Conservation (phyloP, 208 protist genomes). For the Acanthamoeba triangularis region DNA sequence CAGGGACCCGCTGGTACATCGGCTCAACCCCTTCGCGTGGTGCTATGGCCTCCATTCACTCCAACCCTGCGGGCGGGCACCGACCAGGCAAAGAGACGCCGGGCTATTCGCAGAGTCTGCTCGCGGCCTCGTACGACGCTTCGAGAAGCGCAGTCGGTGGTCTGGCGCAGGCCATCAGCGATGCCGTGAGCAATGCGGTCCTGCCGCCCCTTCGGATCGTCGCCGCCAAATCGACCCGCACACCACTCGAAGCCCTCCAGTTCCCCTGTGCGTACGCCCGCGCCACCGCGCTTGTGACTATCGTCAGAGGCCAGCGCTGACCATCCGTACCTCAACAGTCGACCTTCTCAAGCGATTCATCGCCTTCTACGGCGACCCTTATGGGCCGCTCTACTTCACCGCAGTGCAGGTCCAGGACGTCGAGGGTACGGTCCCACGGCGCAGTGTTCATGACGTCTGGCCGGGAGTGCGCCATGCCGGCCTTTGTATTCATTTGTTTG, state of each 20-base stretch:
- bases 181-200: neutral
- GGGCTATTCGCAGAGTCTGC: neutral
- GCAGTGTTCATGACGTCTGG: neutral
- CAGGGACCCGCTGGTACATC: neutral
- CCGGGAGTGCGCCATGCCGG: too few species aligned
- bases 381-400: constrained; percentile 5
- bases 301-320: neutral
- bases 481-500: neutral
- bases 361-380: constrained; percentile 27
- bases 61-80: neutral
- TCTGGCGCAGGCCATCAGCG: neutral
- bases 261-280: neutral
- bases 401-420: neutral
- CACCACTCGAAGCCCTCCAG: neutral
- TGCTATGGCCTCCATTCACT: neutral
- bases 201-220: neutral
- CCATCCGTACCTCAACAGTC: neutral
- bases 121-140: neutral
- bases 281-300: neutral
- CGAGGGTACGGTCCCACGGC: neutral
- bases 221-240: neutral
- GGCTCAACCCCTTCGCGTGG: neutral
- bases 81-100: neutral
- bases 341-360: constrained; percentile 17
- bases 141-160: neutral